Base-by-base conservation (phyloP, 2,329 filamentous ascomycete genomes). In the Fusarium denticulatum region DNA sequence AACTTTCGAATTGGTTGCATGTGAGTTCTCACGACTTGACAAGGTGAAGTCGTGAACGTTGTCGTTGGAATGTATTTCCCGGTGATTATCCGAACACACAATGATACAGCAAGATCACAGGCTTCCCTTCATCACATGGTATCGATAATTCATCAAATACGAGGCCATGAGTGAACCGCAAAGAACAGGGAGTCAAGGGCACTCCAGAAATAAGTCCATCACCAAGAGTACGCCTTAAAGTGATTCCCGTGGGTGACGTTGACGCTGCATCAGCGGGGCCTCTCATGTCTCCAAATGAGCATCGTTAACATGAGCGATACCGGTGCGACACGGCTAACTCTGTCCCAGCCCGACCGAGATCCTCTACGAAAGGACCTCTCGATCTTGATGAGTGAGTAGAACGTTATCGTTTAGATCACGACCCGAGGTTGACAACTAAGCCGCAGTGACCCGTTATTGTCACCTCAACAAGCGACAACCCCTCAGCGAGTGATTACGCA, bases 301-400 rank as follows among this genome's bases (percentile, higher is more conserved):
- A 24, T 32, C 45, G n/a, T 61, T 68, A 64, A 68, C 50, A 67
- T 24, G 32, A 37, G 46, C 43, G 16, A 46, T 30, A n/a, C 24
- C 6, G 16, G 46, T 36, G 36, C 30, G 40, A 53, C 55, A 52
- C 7, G 16, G 42, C 76, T 77, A 56, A 78, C 76, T 73, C 43
- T 75, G 50, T 28, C 30, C 28, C 74, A 89, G 88, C 88, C n/a
- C 84, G 91, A 49, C 88, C 92, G 14, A 86, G 92, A 57, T 90
- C 92, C 46, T 88, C 92, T 49, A 96, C 94, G 9, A 93, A 91
- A 81, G 94, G 94, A 2, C 94, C 94, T 8, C 85, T 97, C 26
- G 94, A 96, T 77, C 84, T 86, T 70, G 90, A 92, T 72, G 92
- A 96, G 93, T 96, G 87, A 83, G 90, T 81, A 28, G 12, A 50